Base-by-base conservation (phyloP, 2,329 filamentous ascomycete species). In the Trematosphaeria pertusa region DNA sequence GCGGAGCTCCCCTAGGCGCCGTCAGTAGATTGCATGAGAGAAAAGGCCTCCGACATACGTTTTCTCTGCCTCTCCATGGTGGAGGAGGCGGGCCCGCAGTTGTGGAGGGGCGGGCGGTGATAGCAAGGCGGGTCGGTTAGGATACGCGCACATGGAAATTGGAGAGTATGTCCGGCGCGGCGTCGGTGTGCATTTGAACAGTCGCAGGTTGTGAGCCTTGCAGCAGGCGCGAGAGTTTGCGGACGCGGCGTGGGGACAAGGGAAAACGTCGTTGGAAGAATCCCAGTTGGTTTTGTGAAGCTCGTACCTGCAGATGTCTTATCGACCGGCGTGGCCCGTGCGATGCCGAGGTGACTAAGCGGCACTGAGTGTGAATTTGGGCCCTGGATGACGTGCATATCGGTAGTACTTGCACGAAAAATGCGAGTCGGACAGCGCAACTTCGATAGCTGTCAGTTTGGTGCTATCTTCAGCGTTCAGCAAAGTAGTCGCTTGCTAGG, bases 1-100 rank as follows among this genome's bases (percentile, higher is more conserved):
- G 79, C 91, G 89, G 76, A 97, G 82, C 79, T 96, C 89, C 78
- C 91, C 91, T 97, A 69, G 12, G 31, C 12, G 20, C 7, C 36
- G 54, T 72, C 45, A 73, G 66, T 46, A 43, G 17, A 2, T 15
- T 33, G 17, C 15, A 15, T n/a, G 15, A 6, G 21, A 18, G 26
- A 6, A 3, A 15, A 10, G 14, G n/a, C 24, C 3, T 12, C 10
- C 2, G 1, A 54, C 56, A 10, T 71, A 78, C 77, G 74, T 67
- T 79, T 80, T 64, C 75, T 75, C 48, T 73, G 71, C 67, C 77
- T 71, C 66, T 80, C 77, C 77, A 80, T 79, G 56, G 67, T 67
- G 65, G 54, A 46, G 49, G 43, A 54, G 58, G 57, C 54, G 53
- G 55, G 59, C 49, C 59, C 66, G 62, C 63, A 52, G 52, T 47